Evolutionary conservation across 2,329 filamentous ascomycete species (phyloP).

Genomic region (Botrytis porri): DNA sequence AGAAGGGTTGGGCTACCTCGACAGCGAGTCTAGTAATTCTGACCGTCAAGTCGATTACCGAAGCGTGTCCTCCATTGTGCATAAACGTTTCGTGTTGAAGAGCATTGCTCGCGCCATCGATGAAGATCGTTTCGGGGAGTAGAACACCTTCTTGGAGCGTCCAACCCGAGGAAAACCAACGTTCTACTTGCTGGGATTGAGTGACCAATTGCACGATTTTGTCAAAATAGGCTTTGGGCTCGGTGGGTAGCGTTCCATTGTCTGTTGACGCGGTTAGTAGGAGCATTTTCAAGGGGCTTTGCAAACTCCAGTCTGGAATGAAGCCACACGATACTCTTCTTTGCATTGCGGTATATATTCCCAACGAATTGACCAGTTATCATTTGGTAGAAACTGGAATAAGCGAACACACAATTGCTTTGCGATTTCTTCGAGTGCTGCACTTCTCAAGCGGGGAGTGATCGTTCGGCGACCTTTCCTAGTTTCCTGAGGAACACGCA

Average conservation of each 20-base stretch:
- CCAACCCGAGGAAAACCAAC: not conserved
- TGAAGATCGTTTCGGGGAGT: not conserved
- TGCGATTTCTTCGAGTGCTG: not conserved
- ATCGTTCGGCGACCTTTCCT: not conserved
- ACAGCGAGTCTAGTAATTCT: not conserved
- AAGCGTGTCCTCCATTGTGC: not conserved
- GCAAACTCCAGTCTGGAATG: not conserved
- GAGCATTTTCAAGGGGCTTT: not conserved
- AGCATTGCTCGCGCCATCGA: not conserved
- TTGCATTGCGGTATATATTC: not conserved
- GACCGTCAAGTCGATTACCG: not conserved
- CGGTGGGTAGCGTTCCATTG: not conserved
- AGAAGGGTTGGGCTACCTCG: not conserved
- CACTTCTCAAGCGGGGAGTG: not conserved
- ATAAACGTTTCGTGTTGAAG: not conserved
- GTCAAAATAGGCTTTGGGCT: not conserved
- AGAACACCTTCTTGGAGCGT: not conserved
- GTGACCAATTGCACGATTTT: not conserved
- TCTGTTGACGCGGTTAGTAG: not conserved
- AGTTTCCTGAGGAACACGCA: not conserved
- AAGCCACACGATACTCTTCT: conserved; percentile 5
- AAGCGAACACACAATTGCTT: not conserved
- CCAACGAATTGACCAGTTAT: not conserved
- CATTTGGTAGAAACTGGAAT: too few relatives aligned
- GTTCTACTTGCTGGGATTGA: not conserved